A percentile compares a stretch with the other conserved stretches of the same genome.
Conservation (phyloP, 1,284 basidiomycete genomes). For the Ustilago shanxiensis region DNA sequence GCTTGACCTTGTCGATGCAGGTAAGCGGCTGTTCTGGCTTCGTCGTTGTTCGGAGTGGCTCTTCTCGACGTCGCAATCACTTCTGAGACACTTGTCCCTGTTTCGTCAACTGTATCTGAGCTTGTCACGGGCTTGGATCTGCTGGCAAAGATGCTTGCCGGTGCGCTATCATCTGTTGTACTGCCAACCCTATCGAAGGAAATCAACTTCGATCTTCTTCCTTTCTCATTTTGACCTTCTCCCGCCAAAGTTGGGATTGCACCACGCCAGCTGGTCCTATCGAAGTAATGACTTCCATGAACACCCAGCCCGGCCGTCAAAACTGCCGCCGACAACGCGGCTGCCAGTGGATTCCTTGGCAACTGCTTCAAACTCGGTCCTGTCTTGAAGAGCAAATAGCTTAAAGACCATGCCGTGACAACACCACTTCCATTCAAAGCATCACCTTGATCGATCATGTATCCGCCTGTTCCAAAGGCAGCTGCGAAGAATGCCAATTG, state of each 20-base stretch:
- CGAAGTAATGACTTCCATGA: conserved; percentile 64
- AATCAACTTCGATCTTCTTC: conserved; percentile 9
- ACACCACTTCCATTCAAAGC: conserved; percentile 63
- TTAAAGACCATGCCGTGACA: conserved; percentile 60
- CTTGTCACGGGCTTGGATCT: not conserved
- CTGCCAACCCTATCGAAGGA: conserved; percentile 28
- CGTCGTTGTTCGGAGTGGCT: conserved; percentile 30
- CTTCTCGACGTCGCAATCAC: not conserved
- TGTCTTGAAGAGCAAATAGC: conserved; percentile 62
- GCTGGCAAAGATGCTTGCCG: conserved; percentile 32
- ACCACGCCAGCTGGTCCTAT: conserved; percentile 60
- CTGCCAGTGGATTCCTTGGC: conserved; percentile 35
- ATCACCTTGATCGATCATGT: conserved; percentile 65
- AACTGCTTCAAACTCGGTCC: conserved; percentile 38
- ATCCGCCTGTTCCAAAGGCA: conserved; percentile 61
- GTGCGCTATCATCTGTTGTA: not conserved
- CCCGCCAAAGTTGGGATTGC: conserved; percentile 46
- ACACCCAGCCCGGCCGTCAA: conserved; percentile 51
- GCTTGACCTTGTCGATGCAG: conserved; percentile 18
- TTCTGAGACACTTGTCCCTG: not conserved
- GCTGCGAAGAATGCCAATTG: conserved; percentile 60
- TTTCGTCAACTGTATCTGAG: not conserved
- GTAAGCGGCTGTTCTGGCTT: conserved; percentile 29
- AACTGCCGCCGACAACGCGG: conserved; percentile 37
- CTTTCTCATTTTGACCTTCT: not conserved